Evolutionary conservation across 106 monocot species (phyloP).

Genomic region (Phalaenopsis equestris): DNA sequence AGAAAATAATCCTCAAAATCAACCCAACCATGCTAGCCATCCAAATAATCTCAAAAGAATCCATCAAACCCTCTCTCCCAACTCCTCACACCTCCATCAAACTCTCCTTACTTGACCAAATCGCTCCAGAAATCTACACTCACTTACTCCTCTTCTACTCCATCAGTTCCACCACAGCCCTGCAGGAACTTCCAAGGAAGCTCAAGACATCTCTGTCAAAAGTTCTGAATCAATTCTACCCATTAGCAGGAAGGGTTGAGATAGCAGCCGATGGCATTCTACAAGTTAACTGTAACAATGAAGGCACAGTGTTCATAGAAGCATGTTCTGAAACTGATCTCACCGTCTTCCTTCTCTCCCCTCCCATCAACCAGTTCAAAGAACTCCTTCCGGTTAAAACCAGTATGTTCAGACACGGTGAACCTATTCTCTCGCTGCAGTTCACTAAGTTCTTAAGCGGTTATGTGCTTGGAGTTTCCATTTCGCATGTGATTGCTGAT

Average conservation of each 20-base stretch:
- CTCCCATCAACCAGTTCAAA: conserved; percentile 9
- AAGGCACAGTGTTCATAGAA: conserved; percentile 21
- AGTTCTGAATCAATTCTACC: conserved; percentile 22
- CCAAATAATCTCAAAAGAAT: conserved; percentile 16
- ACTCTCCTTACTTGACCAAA: conserved; percentile 27
- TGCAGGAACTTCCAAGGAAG: neutral
- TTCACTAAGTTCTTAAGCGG: conserved; percentile 17
- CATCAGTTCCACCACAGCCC: neutral
- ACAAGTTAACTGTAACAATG: conserved; percentile 23
- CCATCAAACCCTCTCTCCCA: conserved; percentile 20
- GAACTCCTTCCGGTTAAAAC: conserved; percentile 17
- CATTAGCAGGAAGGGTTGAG: conserved; percentile 28
- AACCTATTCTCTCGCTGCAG: conserved; percentile 21
- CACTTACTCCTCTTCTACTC: conserved; percentile 33
- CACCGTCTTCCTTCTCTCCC: conserved; percentile 2
- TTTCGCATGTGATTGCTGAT: conserved; percentile 30
- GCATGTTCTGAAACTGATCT: conserved; percentile 1
- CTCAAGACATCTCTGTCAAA: conserved; percentile 26
- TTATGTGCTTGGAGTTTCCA: conserved; percentile 17
- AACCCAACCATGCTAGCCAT: conserved; percentile 8
- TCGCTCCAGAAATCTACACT: conserved; percentile 14
- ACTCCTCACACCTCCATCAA: conserved; percentile 2
- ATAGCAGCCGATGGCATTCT: conserved; percentile 7
- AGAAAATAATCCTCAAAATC: neutral
- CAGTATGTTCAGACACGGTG: neutral